Base-by-base conservation (phyloP, 1,284 basidiomycete species). In the Cronartium ribicola region DNA sequence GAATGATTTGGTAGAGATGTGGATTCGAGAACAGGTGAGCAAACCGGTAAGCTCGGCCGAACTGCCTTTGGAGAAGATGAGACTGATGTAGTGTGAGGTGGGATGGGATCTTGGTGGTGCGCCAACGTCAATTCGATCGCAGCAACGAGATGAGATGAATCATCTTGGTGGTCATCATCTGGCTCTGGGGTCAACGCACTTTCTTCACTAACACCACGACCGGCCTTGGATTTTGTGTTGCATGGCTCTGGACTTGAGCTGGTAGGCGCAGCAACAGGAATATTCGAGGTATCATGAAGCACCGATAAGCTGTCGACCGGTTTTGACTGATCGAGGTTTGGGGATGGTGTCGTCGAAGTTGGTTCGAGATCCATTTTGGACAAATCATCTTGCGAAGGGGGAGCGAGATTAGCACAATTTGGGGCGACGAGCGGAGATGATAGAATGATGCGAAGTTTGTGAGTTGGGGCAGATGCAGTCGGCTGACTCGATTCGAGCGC, bases 151-250 rank as follows among this genome's bases (percentile, higher is more conserved):
- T 59, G 61, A 41, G 55, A 37, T 11, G 51, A 43, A 60, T 62
- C 46, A 51, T 44, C 11, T 48, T 55, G 68, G 44, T 41, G 40
- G 20, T 29, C 62, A 14, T 72, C 70, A 39, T 72, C 70, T 43
- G 70, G 70, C 57, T 66, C 70, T 66, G 70, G 70, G 20, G 70
- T 72, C n/a, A 72, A 55, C 1, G 70, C 70, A 46, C 70, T 72
- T 55, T 72, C 70, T 66, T 72, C 70, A 66, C 70, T 72, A 10
- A 48, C 60, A 37, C 64, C 64, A 8, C 70, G 63, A 59, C 57
- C 62, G 51, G 57, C 64, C 29, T 55, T 55, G 3, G 29, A 8
- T 55, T 55, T 55, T n/a, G n/a, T 29, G 7, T 55, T 55, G 13
- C 51, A 55, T 20, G 51, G 51, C 7, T 55, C 51, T 55, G 29